A percentile compares a stretch with the other conserved stretches of the same genome.
Evolutionary conservation across 768 basidiomycete genomes (phyloP).

Genomic region (Gymnopilus junonius): DNA sequence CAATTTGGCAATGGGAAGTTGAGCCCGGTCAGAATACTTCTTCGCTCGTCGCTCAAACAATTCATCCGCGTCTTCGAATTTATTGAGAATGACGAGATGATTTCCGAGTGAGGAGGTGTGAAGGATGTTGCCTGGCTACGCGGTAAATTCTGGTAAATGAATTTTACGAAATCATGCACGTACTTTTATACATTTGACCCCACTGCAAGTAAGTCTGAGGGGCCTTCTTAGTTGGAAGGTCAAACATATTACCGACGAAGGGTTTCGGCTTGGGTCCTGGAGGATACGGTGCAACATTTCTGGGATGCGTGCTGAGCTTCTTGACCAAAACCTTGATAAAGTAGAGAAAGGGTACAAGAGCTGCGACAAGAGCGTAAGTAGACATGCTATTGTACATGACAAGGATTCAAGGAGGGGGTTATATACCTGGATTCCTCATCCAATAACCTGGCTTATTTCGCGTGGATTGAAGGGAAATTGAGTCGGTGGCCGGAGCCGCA

Average conservation of each 20-base stretch:
- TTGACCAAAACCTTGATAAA: background rate
- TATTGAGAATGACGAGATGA: constrained; percentile 31
- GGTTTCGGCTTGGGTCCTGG: constrained; percentile 29
- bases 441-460: no score
- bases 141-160: background rate
- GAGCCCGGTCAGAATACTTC: constrained; percentile 50
- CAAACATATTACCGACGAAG: constrained; percentile 26
- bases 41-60: constrained; percentile 48
- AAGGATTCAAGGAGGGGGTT: no score
- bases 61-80: constrained; percentile 17
- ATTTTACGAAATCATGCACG: background rate
- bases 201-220: constrained; percentile 12
- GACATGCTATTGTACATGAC: no score
- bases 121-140: constrained; percentile 22
- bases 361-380: background rate
- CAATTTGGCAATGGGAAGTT: constrained; percentile 19
- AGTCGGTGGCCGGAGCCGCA: no score
- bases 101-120: constrained; percentile 26
- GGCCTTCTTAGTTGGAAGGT: constrained; percentile 8
- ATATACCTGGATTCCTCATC: no score
- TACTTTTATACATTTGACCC: constrained; percentile 21
- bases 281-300: background rate
- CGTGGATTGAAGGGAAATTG: no score
- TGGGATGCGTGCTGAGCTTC: background rate
- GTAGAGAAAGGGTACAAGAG: background rate